Conservation (phyloP, 345 rosid genomes). For the Eutrema yunnanense region DNA sequence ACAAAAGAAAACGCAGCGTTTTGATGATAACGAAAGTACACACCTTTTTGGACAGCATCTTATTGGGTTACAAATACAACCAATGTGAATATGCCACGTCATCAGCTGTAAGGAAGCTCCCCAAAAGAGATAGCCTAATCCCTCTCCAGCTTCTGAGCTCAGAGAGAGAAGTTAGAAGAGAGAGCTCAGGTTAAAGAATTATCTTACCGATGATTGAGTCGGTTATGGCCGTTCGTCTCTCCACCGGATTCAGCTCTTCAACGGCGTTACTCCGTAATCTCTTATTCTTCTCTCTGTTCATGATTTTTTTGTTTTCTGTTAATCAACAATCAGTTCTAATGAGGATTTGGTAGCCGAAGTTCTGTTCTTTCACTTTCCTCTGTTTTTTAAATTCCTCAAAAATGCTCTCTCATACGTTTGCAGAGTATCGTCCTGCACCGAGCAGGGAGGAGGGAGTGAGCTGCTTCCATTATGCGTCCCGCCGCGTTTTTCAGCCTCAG, state of each 20-base stretch:
- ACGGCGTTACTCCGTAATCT: constrained; percentile 43
- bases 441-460: constrained; percentile 42
- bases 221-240: constrained; percentile 60
- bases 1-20: constrained; percentile 13
- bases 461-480: constrained; percentile 33
- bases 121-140: constrained; percentile 24
- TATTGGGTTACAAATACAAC: neutral
- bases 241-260: constrained; percentile 48
- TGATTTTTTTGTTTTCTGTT: too few relatives aligned
- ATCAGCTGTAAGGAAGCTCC: neutral
- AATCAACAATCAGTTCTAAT: neutral
- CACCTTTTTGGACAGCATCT: constrained; percentile 7
- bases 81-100: constrained; percentile 9
- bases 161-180: neutral
- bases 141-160: constrained; percentile 4
- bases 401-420: neutral
- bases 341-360: neutral
- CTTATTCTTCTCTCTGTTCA: neutral
- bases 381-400: neutral
- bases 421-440: constrained; percentile 49
- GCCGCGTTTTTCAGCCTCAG: constrained; percentile 37
- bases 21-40: neutral
- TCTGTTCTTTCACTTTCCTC: neutral
- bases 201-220: constrained; percentile 47
- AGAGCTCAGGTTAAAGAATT: neutral